Conservation (phyloP, 495 filamentous ascomycete genomes). For the Podospora anserina region DNA sequence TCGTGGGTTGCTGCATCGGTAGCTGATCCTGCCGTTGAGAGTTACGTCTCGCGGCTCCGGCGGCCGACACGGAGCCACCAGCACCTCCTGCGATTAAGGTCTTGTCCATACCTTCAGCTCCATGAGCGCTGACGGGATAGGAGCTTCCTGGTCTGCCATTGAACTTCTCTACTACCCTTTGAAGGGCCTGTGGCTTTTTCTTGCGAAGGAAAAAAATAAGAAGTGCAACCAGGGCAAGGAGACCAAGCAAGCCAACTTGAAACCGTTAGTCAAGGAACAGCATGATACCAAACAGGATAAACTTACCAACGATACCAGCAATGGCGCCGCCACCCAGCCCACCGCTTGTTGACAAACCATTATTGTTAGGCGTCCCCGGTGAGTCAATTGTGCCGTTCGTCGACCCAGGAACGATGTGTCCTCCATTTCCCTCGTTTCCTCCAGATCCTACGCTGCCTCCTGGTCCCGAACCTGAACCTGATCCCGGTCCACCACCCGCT, state of each 20-base stretch:
- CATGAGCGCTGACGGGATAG: neutral
- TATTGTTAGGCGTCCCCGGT: neutral
- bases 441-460: neutral
- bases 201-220: constrained; percentile 16
- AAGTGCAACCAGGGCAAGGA: constrained; percentile 16
- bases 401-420: neutral
- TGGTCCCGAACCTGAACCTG: neutral
- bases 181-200: constrained; percentile 8
- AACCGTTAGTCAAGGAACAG: neutral
- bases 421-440: neutral
- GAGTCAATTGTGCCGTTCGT: neutral
- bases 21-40: neutral
- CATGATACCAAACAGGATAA: neutral
- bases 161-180: constrained; percentile 13
- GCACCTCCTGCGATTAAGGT: constrained; percentile 7
- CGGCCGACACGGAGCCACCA: constrained; percentile 1
- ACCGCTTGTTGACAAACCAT: neutral
- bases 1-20: constrained; percentile 12
- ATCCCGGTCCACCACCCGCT: neutral
- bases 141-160: neutral
- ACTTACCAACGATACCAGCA: constrained; percentile 20
- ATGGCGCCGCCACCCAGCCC: constrained; percentile 12
- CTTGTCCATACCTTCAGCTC: constrained; percentile 13
- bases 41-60: neutral
- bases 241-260: constrained; percentile 15